phyloP scores from a whole-genome alignment of 257 asterid species.

The Hygrophila difformis region DNA sequence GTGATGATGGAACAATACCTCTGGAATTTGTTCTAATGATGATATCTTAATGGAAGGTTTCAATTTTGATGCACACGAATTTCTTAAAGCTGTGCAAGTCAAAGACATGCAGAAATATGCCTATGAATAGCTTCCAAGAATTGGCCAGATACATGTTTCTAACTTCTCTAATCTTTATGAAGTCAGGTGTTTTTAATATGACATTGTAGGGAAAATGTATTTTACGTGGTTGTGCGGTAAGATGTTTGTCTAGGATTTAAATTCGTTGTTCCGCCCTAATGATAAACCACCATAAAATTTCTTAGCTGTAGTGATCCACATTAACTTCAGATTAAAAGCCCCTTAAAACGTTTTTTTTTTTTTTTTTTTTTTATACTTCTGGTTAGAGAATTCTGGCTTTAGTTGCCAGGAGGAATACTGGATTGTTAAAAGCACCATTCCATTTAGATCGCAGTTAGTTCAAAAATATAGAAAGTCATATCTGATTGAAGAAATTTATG shows the following conservation, averaged over 20 bases:
- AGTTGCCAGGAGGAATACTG: no score
- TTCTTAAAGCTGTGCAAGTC: not conserved
- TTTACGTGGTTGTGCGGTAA: constrained; percentile 15
- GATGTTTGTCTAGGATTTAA: not conserved
- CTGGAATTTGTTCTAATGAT: no score
- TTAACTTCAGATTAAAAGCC: no score
- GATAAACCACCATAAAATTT: no score
- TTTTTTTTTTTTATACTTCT: no score
- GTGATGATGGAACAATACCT: constrained; percentile 4
- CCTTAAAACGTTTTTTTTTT: no score
- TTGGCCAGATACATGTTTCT: not conserved
- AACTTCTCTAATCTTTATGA: not conserved
- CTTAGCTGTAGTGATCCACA: no score
- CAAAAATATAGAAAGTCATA: no score
- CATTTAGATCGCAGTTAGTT: no score
- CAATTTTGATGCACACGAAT: constrained; percentile 1
- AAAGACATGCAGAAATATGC: constrained; percentile 4
- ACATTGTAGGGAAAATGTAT: not conserved
- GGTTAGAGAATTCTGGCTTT: no score
- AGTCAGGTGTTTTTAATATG: constrained; percentile 3
- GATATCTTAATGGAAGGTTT: not conserved
- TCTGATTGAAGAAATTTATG: no score
- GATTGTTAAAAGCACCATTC: no score
- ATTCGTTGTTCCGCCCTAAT: not conserved
- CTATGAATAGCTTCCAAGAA: not conserved